Conservation (phyloP, 148 eudicot genomes). For the Camellia granthamiana region DNA sequence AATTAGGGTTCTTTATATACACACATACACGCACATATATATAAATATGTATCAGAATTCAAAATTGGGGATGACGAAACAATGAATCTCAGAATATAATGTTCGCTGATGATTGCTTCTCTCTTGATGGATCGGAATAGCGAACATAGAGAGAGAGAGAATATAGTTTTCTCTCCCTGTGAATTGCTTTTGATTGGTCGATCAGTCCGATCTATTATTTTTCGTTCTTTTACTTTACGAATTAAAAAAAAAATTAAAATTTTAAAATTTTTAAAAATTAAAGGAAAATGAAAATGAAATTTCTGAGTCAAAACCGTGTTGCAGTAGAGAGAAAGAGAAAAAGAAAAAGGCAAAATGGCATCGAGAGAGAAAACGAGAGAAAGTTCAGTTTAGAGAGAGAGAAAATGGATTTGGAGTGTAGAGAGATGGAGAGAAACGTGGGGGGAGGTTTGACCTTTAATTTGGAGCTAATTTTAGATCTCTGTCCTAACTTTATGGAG, state of each 20-base stretch:
- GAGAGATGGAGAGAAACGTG: not conserved
- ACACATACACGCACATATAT: not conserved
- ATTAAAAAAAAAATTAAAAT: too few relatives aligned
- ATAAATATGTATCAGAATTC: not conserved
- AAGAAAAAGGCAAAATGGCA: not conserved
- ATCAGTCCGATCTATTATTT: not conserved
- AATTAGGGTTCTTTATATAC: not conserved
- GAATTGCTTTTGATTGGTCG: not conserved
- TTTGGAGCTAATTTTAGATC: too few relatives aligned
- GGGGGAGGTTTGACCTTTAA: too few relatives aligned
- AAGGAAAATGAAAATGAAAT: not conserved
- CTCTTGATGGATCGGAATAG: conserved; percentile 12
- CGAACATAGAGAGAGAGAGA: not conserved
- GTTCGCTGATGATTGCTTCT: not conserved
- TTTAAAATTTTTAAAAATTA: not conserved
- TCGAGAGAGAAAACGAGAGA: too few relatives aligned
- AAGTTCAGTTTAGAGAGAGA: too few relatives aligned
- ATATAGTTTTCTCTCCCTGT: conserved; percentile 4
- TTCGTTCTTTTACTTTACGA: not conserved
- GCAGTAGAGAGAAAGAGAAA: not conserved
- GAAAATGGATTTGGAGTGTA: too few relatives aligned
- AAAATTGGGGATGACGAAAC: not conserved
- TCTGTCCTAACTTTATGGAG: too few relatives aligned
- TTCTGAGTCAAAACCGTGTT: not conserved
- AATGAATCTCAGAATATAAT: not conserved